A percentile compares a stretch with the other conserved stretches of the same genome.
phyloP scores from a whole-genome alignment of 192 early-diverging fungal genomes.

The Chytriomyces hyalinus region DNA sequence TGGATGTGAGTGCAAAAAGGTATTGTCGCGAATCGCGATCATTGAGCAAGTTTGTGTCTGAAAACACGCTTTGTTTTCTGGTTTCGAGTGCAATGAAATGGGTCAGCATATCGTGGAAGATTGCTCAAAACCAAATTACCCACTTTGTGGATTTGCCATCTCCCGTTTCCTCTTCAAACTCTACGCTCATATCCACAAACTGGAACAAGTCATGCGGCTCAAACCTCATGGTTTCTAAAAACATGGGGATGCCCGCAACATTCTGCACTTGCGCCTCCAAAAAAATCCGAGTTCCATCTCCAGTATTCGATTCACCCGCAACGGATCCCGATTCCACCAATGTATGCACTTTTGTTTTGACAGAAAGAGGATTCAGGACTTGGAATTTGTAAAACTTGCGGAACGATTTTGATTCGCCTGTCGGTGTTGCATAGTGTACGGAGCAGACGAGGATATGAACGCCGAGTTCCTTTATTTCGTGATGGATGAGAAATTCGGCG shows the following conservation, averaged over 20 bases:
- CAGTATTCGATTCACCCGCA: not conserved
- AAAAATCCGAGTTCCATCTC: conserved; percentile 49
- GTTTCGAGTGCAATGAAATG: too few species aligned
- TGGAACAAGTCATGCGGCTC: conserved; percentile 78
- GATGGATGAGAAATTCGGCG: conserved; percentile 77
- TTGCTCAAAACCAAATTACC: not conserved
- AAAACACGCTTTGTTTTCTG: conserved; percentile 22
- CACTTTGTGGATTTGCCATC: too few species aligned
- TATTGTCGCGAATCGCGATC: conserved; percentile 86
- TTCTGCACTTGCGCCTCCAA: conserved; percentile 97
- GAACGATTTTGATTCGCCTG: conserved; percentile 68
- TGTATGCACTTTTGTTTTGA: conserved; percentile 95
- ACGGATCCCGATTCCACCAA: conserved; percentile 37
- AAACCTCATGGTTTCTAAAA: conserved; percentile 85
- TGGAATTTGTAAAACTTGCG: conserved; percentile 96
- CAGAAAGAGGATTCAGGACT: conserved; percentile 91
- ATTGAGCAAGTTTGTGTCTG: conserved; percentile 10
- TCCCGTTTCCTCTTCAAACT: not conserved
- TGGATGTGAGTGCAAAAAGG: conserved; percentile 81
- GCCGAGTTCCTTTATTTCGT: conserved; percentile 96
- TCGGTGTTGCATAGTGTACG: conserved; percentile 69
- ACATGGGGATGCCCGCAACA: conserved; percentile 77
- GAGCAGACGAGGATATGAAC: conserved; percentile 89
- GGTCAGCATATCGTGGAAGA: not conserved
- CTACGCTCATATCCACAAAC: conserved; percentile 68